phyloP scores from a whole-genome alignment of 1,139 yeast species.

The Debaryomycetaceae sp. region DNA sequence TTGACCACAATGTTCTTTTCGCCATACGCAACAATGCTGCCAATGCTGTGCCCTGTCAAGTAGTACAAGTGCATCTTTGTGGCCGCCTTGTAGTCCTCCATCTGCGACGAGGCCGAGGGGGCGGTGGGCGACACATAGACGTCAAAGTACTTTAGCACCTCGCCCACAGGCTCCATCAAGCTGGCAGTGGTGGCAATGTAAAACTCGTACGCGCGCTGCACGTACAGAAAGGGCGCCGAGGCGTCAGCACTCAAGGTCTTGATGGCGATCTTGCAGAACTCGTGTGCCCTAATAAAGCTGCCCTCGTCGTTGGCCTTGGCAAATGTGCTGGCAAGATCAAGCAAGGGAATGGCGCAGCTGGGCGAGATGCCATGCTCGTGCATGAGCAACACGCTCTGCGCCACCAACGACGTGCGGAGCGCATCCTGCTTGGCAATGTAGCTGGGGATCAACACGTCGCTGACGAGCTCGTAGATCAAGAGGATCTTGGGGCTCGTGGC shows the following conservation, averaged over 20 bases:
- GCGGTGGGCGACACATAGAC: slow-evolving; percentile 17
- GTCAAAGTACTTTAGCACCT: slow-evolving; percentile 31
- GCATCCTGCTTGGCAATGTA: slow-evolving; percentile 21
- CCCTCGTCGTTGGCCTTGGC: slow-evolving; percentile 34
- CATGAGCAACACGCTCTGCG: slow-evolving; percentile 22
- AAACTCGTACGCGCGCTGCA: slow-evolving; percentile 39
- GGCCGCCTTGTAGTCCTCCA: slow-evolving; percentile 15
- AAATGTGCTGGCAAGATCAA: slow-evolving; percentile 32
- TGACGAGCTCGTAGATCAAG: slow-evolving; percentile 40
- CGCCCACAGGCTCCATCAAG: slow-evolving; percentile 39
- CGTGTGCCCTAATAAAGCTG: slow-evolving; percentile 23
- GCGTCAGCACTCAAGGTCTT: slow-evolving; percentile 31
- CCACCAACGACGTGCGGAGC: slow-evolving; percentile 21
- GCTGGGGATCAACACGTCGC: slow-evolving; percentile 37
- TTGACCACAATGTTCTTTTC: slow-evolving; percentile 4
- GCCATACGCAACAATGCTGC: slow-evolving; percentile 8
- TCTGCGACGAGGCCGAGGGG: slow-evolving; percentile 10
- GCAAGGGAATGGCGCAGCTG: slow-evolving; percentile 23
- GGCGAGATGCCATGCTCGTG: slow-evolving; percentile 22
- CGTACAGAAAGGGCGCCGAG: slow-evolving; percentile 31
- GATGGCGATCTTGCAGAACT: slow-evolving; percentile 33
- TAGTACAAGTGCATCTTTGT: slow-evolving; percentile 16
- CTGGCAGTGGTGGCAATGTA: slow-evolving; percentile 43
- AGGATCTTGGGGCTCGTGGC: slow-evolving; percentile 25
- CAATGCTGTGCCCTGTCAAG: slow-evolving; percentile 15